These are phyloP conservation scores for Leptographium lundbergii DNA, from an alignment of 2,329 filamentous ascomycete species.

Conservation along the genomic window DNA sequence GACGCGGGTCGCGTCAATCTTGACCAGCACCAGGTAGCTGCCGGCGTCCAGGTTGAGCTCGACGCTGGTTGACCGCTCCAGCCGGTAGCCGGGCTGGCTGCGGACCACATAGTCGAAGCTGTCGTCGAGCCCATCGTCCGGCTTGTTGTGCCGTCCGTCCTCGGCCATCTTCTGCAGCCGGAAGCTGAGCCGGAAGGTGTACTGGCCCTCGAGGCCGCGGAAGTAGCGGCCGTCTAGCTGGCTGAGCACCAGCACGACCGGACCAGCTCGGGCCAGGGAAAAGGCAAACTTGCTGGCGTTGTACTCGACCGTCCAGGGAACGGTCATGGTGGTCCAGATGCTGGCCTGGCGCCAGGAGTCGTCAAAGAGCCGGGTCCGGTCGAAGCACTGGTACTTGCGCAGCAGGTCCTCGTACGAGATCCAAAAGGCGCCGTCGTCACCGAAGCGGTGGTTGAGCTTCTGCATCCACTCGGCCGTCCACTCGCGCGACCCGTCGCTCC, in stretches of 20 bases:
- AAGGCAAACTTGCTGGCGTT: slow-evolving; percentile 48
- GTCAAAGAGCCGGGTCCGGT: slow-evolving; percentile 50
- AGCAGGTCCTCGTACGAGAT: slow-evolving; percentile 50
- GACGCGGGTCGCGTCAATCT: slow-evolving; percentile 37
- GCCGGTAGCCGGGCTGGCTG: slow-evolving; percentile 44
- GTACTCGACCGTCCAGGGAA: slow-evolving; percentile 49
- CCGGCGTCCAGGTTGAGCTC: slow-evolving; percentile 45
- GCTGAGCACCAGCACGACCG: slow-evolving; percentile 45
- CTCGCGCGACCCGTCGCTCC: slow-evolving; percentile 47
- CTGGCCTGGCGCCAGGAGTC: slow-evolving; percentile 44
- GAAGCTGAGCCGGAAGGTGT: slow-evolving; percentile 29
- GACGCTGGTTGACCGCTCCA: slow-evolving; percentile 45
- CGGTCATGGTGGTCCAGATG: slow-evolving; percentile 48
- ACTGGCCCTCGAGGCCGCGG: slow-evolving; percentile 47
- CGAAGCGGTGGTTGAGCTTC: slow-evolving; percentile 46
- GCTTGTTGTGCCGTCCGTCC: slow-evolving; percentile 14
- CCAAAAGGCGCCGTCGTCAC: slow-evolving; percentile 52
- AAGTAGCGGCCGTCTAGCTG: slow-evolving; percentile 53
- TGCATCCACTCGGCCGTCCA: slow-evolving; percentile 45
- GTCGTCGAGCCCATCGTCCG: neutral
- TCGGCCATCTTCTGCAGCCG: slow-evolving; percentile 27
- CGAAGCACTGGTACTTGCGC: slow-evolving; percentile 47
- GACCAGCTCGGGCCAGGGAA: slow-evolving; percentile 40
- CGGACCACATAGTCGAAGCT: slow-evolving; percentile 43
- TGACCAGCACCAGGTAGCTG: slow-evolving; percentile 44